Conservation (phyloP, 192 early-diverging fungal species). For the Coemansia sp. region DNA sequence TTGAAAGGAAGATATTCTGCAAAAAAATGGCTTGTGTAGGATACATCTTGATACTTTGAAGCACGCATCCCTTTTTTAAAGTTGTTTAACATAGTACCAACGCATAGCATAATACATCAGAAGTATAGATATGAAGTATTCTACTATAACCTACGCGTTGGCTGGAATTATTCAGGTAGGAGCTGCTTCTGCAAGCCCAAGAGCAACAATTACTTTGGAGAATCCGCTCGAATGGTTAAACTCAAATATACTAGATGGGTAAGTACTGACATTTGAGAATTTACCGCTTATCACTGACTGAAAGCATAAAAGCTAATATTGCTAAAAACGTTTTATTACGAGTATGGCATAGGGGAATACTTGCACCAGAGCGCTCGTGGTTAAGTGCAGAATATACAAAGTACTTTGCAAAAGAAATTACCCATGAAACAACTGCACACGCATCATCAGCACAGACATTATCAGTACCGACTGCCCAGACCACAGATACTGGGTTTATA, state of each 20-base stretch:
- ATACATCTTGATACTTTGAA: no score
- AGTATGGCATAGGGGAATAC: not conserved
- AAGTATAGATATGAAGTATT: constrained; percentile 6
- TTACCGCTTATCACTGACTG: not conserved
- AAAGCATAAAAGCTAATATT: not conserved
- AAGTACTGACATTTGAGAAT: not conserved
- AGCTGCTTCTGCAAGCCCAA: not conserved
- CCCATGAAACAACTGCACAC: not conserved
- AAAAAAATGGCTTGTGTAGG: no score
- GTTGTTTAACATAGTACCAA: no score
- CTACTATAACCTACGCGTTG: not conserved
- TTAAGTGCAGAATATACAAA: constrained; percentile 6
- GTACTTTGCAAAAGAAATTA: not conserved
- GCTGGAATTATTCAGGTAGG: not conserved
- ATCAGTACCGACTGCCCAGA: not conserved
- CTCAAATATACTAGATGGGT: constrained; percentile 6
- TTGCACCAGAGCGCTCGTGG: constrained; percentile 3
- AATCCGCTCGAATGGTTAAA: constrained; percentile 3
- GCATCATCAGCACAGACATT: not conserved
- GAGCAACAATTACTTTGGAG: not conserved
- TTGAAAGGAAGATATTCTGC: no score
- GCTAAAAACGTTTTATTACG: not conserved
- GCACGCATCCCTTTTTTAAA: not conserved
- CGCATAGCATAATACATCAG: no score
- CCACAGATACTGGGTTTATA: not conserved